Conservation (phyloP, 148 eudicot genomes). For the Salicornia ramosissima region DNA sequence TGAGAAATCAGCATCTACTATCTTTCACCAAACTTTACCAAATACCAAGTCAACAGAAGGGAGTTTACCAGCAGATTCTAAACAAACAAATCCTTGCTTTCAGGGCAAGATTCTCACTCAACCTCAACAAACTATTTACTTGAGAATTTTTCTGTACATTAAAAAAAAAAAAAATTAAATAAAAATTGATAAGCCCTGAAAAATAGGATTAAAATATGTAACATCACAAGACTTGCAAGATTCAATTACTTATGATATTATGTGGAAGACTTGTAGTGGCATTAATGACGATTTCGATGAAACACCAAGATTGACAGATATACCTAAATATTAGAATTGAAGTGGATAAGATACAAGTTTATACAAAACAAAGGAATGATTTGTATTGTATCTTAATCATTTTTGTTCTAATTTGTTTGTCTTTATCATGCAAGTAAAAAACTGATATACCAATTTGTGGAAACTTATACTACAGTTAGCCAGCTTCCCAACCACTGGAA, state of each 20-base stretch:
- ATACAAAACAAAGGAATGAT: neutral
- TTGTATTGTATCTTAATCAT: neutral
- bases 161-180: too few species aligned
- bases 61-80: slow-evolving; percentile 33
- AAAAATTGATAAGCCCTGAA: neutral
- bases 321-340: slow-evolving; percentile 15
- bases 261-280: neutral
- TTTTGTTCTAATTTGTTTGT: slow-evolving; percentile 6
- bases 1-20: slow-evolving; percentile 16
- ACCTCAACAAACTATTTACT: slow-evolving; percentile 38
- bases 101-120: slow-evolving; percentile 31
- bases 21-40: slow-evolving; percentile 49
- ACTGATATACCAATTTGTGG: slow-evolving; percentile 17
- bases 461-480: neutral
- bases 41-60: slow-evolving; percentile 25
- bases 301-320: neutral
- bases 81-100: slow-evolving; percentile 50
- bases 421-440: slow-evolving; percentile 9
- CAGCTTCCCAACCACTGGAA: slow-evolving; percentile 14
- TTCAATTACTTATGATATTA: slow-evolving; percentile 1
- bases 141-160: neutral
- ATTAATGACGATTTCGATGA: neutral
- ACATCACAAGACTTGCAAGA: neutral
- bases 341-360: neutral
- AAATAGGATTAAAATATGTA: neutral